Evolutionary conservation across 495 filamentous ascomycete species (phyloP).

Genomic region (Hyaloscypha hepaticicola): DNA sequence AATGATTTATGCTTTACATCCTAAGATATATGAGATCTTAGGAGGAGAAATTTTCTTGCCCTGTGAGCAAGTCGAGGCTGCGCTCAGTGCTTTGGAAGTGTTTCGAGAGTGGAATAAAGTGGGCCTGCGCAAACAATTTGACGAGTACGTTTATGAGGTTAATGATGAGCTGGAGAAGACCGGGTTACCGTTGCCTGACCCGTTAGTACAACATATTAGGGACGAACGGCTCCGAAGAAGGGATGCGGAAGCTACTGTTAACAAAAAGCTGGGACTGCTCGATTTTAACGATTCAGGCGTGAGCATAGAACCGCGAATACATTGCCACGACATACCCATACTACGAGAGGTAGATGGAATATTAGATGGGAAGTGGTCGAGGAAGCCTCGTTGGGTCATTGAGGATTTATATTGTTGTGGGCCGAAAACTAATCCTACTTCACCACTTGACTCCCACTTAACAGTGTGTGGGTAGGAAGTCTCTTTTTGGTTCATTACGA

Average conservation of each 20-base stretch:
- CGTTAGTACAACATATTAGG: background rate
- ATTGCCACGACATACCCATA: background rate
- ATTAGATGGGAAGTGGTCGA: conserved; percentile 7
- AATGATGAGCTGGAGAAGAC: conserved; percentile 8
- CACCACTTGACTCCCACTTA: too few species aligned
- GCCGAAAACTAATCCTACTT: background rate
- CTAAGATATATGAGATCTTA: background rate
- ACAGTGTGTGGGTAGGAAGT: too few species aligned
- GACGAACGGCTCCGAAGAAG: background rate
- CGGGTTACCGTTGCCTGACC: conserved; percentile 6
- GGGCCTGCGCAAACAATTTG: background rate
- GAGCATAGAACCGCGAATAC: background rate
- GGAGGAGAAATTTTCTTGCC: background rate
- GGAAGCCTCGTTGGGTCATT: conserved; percentile 8
- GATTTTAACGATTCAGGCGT: background rate
- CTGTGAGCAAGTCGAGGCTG: background rate
- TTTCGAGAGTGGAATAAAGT: background rate
- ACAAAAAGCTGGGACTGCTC: background rate
- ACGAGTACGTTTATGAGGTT: conserved; percentile 7
- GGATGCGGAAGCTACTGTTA: background rate
- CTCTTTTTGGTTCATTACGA: too few species aligned
- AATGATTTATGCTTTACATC: background rate
- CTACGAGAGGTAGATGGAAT: conserved; percentile 4
- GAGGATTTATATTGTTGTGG: conserved; percentile 3
- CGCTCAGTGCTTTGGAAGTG: background rate